These are phyloP conservation scores for Diutina siamensis DNA, from an alignment of 1,139 yeast genomes.

Conservation along the genomic window DNA sequence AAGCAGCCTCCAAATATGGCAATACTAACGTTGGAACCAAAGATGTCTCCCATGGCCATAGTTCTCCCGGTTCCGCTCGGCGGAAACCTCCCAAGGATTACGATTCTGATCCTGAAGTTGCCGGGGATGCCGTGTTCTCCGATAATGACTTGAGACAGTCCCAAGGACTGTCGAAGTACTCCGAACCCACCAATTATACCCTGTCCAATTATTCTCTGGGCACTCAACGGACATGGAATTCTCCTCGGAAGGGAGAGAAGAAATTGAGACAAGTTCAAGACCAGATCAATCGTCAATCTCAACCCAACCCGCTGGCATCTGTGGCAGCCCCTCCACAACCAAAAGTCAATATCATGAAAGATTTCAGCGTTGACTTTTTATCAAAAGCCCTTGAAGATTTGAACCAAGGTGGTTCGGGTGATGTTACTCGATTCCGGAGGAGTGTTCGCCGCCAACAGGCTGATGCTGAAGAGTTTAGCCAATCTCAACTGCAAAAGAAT, in stretches of 20 bases:
- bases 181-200: conserved; percentile 36
- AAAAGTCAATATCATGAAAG: conserved; percentile 26
- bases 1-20: not conserved
- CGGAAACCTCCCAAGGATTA: conserved; percentile 5
- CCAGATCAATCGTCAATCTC: conserved; percentile 26
- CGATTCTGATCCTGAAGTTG: conserved; percentile 15
- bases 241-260: conserved; percentile 33
- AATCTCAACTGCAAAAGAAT: not conserved
- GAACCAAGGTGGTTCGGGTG: conserved; percentile 55
- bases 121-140: conserved; percentile 22
- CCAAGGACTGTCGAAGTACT: conserved; percentile 31
- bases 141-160: conserved; percentile 13
- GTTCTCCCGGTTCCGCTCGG: not conserved
- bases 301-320: conserved; percentile 15
- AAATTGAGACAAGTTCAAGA: conserved; percentile 29
- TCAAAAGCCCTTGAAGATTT: conserved; percentile 56
- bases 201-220: conserved; percentile 10
- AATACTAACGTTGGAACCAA: not conserved
- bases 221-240: conserved; percentile 36
- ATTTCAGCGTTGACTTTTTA: conserved; percentile 37
- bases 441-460: conserved; percentile 18
- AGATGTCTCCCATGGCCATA: not conserved
- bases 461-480: not conserved
- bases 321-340: conserved; percentile 8
- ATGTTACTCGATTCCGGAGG: conserved; percentile 31